Percentiles rank a stretch among this genome's conserved stretches.
Evolutionary conservation across 1,139 yeast genomes (phyloP).

Genomic region (Yamadazyma pseudoaaseri): DNA sequence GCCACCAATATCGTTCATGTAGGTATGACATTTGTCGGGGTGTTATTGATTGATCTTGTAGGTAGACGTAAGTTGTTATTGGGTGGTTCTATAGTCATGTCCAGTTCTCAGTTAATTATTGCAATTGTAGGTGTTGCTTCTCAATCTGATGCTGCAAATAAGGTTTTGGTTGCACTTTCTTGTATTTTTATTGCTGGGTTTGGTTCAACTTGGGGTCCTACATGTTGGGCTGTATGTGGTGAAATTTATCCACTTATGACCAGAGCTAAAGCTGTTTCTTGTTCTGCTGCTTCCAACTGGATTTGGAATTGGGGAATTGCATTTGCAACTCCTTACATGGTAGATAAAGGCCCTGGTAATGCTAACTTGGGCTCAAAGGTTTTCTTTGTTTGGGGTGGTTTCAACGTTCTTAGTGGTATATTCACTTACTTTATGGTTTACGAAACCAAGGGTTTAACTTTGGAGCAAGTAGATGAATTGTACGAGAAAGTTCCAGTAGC

Average conservation of each 20-base stretch:
- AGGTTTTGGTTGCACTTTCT: slow-evolving; percentile 64
- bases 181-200: slow-evolving; percentile 77
- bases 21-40: slow-evolving; percentile 37
- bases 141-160: slow-evolving; percentile 40
- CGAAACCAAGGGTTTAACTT: slow-evolving; percentile 64
- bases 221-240: slow-evolving; percentile 72
- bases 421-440: slow-evolving; percentile 57
- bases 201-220: slow-evolving; percentile 86
- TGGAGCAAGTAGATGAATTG: slow-evolving; percentile 69
- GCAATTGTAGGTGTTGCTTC: slow-evolving; percentile 63
- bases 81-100: slow-evolving; percentile 63
- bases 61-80: slow-evolving; percentile 40
- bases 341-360: slow-evolving; percentile 58
- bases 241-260: slow-evolving; percentile 79
- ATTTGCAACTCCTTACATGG: slow-evolving; percentile 71
- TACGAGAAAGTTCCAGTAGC: slow-evolving; percentile 46
- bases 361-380: slow-evolving; percentile 46
- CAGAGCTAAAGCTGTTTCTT: slow-evolving; percentile 75
- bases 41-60: slow-evolving; percentile 31
- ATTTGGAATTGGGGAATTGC: slow-evolving; percentile 76
- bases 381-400: slow-evolving; percentile 67
- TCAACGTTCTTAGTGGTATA: slow-evolving; percentile 53
- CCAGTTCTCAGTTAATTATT: slow-evolving; percentile 61
- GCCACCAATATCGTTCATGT: slow-evolving; percentile 41
- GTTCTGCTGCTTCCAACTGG: slow-evolving; percentile 79